Evolutionary conservation across 805 yeast genomes (phyloP).

Genomic region (Myxozyma sirexii): DNA sequence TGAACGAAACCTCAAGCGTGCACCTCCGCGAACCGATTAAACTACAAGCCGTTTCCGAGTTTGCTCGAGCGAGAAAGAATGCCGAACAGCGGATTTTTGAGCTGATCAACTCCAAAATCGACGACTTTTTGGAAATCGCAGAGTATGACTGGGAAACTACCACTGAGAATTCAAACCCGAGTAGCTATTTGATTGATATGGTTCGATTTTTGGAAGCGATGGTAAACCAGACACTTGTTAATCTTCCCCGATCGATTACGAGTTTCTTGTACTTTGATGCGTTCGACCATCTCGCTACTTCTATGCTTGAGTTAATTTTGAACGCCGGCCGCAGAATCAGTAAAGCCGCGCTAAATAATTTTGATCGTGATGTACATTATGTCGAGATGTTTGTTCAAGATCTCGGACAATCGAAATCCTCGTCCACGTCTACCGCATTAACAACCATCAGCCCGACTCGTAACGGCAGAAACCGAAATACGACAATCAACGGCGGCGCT

Average conservation of each 20-base stretch:
- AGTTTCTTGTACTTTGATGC: conserved; percentile 82
- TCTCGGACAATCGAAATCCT: conserved; percentile 28
- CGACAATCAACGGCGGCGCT: conserved; percentile 12
- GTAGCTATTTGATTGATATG: conserved; percentile 75
- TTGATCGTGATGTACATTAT: conserved; percentile 77
- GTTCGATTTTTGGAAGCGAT: conserved; percentile 82
- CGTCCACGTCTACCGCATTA: not conserved
- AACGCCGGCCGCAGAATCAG: conserved; percentile 58
- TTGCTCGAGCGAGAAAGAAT: conserved; percentile 54
- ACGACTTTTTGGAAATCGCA: conserved; percentile 77
- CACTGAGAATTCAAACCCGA: conserved; percentile 59
- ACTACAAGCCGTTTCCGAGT: conserved; percentile 22
- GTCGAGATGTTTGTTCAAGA: conserved; percentile 57
- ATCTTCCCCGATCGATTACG: conserved; percentile 75
- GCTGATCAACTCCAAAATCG: conserved; percentile 77
- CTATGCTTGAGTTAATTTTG: conserved; percentile 63
- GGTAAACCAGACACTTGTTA: conserved; percentile 80
- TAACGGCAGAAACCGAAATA: not conserved
- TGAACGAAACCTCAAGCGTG: conserved; percentile 44
- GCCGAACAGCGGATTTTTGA: conserved; percentile 83
- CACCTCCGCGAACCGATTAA: conserved; percentile 23
- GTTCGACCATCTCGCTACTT: conserved; percentile 78
- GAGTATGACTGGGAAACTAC: conserved; percentile 76
- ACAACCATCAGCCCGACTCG: not conserved
- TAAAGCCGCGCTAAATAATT: conserved; percentile 65